Evolutionary conservation across 495 filamentous ascomycete genomes (phyloP), one percentile per base, ranked within the genome.

Genomic region (Bacidia rubella): DNA sequence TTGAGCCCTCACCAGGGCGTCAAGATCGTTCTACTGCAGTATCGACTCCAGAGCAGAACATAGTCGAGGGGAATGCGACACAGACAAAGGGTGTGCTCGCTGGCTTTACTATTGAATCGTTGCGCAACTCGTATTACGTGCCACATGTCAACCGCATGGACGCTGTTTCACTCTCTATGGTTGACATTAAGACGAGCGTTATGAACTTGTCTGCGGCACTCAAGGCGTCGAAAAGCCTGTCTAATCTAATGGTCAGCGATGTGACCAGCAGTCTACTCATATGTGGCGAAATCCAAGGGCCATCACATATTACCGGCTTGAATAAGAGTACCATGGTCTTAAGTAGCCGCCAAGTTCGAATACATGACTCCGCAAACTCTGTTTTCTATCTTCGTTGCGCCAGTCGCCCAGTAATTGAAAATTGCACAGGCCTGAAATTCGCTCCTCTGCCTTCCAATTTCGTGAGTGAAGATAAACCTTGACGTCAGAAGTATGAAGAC

Each of bases 381-480:
- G 79, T 59, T 53, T 70, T 99, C 29, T 97, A 95, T 64, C 72
- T 97, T 42, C 78, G 80, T 50, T 88, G 84, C 59, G 69, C 72
- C 0, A 92, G 86, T 60, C 79, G 86, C 52, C 93, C 93, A 1
- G 94, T 99, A 56, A 90, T 99, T 47, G 93, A 99, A 64, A 83
- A 88, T 55, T 96, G 90, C 59, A 76, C 66, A 35, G 73, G 73
- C 41, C 74, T 99, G 60, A 71, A 82, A 35, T 97, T 98, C 65
- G 81, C 86, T 7, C 78, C 83, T 22, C 70, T 90, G 22, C 86
- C 85, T 0, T 69, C 70, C 64, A 65, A 47, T 84, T 86, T 70
- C 82, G 82, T 74, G 19, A 5, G 41, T 44, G 20, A 9, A 17
- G 19, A 9, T 44, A n/a, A 20, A 44, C 5, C 12, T n/a, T n/a